These are phyloP conservation scores for Blastomyces silverae DNA, from an alignment of 2,329 filamentous ascomycete species.

Conservation along the genomic window DNA sequence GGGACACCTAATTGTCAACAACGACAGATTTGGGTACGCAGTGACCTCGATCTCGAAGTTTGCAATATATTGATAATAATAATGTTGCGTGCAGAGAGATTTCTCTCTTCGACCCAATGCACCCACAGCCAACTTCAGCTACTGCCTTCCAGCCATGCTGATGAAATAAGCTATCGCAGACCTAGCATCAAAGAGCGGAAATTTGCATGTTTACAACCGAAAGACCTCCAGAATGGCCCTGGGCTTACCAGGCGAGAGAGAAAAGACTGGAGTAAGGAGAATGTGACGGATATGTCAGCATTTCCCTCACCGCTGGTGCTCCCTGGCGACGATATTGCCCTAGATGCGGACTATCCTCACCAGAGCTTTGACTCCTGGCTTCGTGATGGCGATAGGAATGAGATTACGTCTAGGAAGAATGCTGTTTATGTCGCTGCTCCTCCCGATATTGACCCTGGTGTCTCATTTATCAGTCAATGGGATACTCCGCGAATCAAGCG, in stretches of 20 bases:
- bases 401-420: slow-evolving; percentile 41
- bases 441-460: slow-evolving; percentile 37
- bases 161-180: slow-evolving; percentile 3
- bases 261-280: not conserved
- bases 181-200: not conserved
- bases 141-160: not conserved
- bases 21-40: too few species aligned
- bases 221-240: not conserved
- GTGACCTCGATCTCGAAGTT: not conserved
- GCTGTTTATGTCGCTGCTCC: slow-evolving; percentile 51
- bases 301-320: slow-evolving; percentile 57
- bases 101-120: slow-evolving; percentile 8
- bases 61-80: not conserved
- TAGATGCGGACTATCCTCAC: slow-evolving; percentile 46
- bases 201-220: not conserved
- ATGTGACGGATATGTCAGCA: slow-evolving; percentile 14
- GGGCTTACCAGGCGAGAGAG: not conserved
- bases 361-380: slow-evolving; percentile 52
- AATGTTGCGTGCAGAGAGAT: too few species aligned
- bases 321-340: slow-evolving; percentile 53
- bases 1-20: not conserved
- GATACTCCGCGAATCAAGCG: slow-evolving; percentile 24
- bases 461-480: slow-evolving; percentile 44
- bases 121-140: not conserved
- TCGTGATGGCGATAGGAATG: slow-evolving; percentile 43